Conservation (phyloP, 441 rosid species). For the Eruca vesicaria region DNA sequence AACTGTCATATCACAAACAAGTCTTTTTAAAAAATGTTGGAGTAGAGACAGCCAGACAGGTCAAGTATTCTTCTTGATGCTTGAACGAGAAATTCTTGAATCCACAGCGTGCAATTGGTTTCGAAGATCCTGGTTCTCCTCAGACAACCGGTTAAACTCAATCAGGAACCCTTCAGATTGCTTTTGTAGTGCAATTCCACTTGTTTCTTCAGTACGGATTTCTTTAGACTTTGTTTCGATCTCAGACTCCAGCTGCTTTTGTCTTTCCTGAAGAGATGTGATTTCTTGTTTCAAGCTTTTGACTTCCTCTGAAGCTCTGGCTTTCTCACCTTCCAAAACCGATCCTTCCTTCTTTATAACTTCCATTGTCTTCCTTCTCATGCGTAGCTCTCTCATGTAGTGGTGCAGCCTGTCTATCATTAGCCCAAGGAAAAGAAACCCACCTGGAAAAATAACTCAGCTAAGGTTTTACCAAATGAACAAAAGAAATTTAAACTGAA, state of each 20-base stretch:
- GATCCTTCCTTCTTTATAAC: slow-evolving; percentile 66
- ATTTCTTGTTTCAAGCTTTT: slow-evolving; percentile 63
- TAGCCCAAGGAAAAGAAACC: slow-evolving; percentile 53
- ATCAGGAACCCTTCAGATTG: slow-evolving; percentile 95
- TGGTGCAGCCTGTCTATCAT: slow-evolving; percentile 76
- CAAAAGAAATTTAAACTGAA: neutral
- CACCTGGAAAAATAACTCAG: slow-evolving; percentile 47
- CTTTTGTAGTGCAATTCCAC: slow-evolving; percentile 71
- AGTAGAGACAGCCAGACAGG: neutral
- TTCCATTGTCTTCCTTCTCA: slow-evolving; percentile 69
- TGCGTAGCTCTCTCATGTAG: slow-evolving; percentile 62
- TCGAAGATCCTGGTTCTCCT: slow-evolving; percentile 74
- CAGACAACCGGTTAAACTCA: slow-evolving; percentile 84
- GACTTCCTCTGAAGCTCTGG: slow-evolving; percentile 45
- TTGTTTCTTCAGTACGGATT: slow-evolving; percentile 60
- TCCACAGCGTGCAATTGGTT: slow-evolving; percentile 71
- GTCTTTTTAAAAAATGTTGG: neutral
- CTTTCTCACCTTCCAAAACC: slow-evolving; percentile 60
- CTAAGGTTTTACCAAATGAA: neutral
- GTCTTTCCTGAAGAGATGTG: slow-evolving; percentile 38
- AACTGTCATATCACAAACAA: slow-evolving; percentile 1
- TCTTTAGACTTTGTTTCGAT: slow-evolving; percentile 57
- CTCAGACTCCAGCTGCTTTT: slow-evolving; percentile 50
- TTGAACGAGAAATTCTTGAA: slow-evolving; percentile 53
- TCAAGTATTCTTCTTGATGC: slow-evolving; percentile 72